Conservation (phyloP, 2,329 filamentous ascomycete species). For the Aspergillus sp. region DNA sequence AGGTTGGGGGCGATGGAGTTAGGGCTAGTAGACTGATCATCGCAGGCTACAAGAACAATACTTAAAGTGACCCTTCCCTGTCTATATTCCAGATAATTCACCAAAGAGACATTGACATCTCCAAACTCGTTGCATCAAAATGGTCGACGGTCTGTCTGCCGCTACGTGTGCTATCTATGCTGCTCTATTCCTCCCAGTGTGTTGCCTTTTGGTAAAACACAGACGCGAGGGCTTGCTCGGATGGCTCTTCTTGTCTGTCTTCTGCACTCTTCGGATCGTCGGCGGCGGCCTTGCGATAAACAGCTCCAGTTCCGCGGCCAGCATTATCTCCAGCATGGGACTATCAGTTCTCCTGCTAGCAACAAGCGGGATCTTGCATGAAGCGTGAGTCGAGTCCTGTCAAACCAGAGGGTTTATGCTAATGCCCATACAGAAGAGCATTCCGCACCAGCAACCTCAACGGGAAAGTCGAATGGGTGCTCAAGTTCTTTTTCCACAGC, state of each 20-base stretch:
- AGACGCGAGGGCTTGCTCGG: constrained; percentile 26
- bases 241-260: constrained; percentile 32
- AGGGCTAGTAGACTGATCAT: no score
- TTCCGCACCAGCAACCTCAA: constrained; percentile 9
- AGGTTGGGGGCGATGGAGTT: no score
- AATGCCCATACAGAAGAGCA: no score
- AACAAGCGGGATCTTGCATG: constrained; percentile 25
- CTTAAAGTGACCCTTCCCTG: no score
- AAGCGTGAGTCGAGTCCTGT: constrained; percentile 19
- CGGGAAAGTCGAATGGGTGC: constrained; percentile 1
- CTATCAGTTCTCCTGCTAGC: constrained; percentile 29
- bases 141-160: constrained; percentile 1
- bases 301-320: constrained; percentile 15
- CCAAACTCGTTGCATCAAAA: no score
- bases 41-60: no score
- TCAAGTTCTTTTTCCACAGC: constrained; percentile 8
- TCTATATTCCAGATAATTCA: no score
- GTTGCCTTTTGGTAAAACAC: constrained; percentile 27
- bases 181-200: constrained; percentile 19
- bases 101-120: no score
- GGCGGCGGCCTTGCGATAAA: constrained; percentile 14
- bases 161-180: constrained; percentile 23
- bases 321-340: constrained; percentile 30
- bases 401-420: constrained; percentile 3
- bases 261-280: constrained; percentile 31